Evolutionary conservation across 805 yeast species (phyloP), one percentile per base, ranked within the genome.

Genomic region (Wickerhamiella vanderwaltii): DNA sequence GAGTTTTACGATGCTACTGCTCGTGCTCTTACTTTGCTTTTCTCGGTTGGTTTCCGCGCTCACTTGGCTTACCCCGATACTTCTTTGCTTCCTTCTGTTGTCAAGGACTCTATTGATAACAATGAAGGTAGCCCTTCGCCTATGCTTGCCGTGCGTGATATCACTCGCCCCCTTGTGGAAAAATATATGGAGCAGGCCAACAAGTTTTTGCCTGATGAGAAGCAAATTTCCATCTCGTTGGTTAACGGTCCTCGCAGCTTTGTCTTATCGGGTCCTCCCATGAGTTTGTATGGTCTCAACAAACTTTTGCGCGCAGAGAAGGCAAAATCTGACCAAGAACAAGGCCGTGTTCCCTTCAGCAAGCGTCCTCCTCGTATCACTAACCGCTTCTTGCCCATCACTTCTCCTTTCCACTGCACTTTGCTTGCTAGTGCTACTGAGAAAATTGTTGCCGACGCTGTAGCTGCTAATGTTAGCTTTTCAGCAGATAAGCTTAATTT

Each of bases 91-190:
- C 98, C 98, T 45, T 73, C 93, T 17, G 82, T 83, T 62, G 74
- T 87, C 52, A 84, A 84, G 61, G 98, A 91, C 64, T 80, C 94
- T 19, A 75, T 80, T 59, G 93, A 84, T 56, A 79, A 85, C 59
- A 88, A 88, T 54, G 99, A 91, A 68, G 98, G 99, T 54, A 71
- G 74, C 54, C 98, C 98, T 48, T 80, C 94, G 51, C 98, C 98
- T 51, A 91, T 91, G 99, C 74, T 91, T 61, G 81, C 96, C 9
- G 73, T 91, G 48, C 78, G 95, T 62, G 95, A 87, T 61, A 72
- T 91, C 57, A 73, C 93, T 16, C 67, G 71, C 52, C 77, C 73
- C 32, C 87, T 84, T 65, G 91, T 88, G 44, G 79, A 85, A 62
- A 62, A 61, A 43, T 85, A 71, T 59, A 82, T 91, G 51, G 80